These are phyloP conservation scores for Lunasporangiospora selenospora DNA, from an alignment of 192 early-diverging fungal genomes.

Conservation along the genomic window DNA sequence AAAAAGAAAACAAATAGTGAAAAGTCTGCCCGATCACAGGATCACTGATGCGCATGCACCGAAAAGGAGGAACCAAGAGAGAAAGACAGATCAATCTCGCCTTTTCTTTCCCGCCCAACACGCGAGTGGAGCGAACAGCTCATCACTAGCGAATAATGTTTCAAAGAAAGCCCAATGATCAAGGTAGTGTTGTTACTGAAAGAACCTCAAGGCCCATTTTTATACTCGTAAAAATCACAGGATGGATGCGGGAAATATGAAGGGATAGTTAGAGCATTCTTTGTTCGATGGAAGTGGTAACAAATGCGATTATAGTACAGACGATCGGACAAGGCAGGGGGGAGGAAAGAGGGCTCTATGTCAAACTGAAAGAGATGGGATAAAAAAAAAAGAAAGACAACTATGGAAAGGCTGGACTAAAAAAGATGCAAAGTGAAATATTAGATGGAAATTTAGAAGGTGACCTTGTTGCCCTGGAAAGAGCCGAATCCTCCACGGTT, in stretches of 20 bases:
- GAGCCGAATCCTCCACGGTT: constrained; percentile 63
- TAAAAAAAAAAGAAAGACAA: neutral
- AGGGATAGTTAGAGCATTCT: neutral
- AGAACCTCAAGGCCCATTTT: too few relatives aligned
- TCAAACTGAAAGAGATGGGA: neutral
- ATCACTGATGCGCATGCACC: too few relatives aligned
- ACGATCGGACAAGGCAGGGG: neutral
- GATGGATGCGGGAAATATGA: neutral
- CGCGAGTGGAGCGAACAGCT: neutral
- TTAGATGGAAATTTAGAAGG: constrained; percentile 25
- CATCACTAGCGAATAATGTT: neutral
- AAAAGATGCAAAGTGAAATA: neutral
- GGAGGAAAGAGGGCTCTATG: neutral
- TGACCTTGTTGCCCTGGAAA: constrained; percentile 45
- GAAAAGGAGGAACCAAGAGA: too few relatives aligned
- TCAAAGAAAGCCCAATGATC: neutral
- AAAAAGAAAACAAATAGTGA: too few relatives aligned
- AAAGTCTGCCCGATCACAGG: too few relatives aligned
- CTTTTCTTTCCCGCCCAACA: neutral
- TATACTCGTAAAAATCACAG: too few relatives aligned
- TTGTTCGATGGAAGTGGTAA: neutral
- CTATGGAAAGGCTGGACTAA: neutral
- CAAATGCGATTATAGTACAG: constrained; percentile 1
- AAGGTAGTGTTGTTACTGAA: neutral
- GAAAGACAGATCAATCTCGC: too few relatives aligned